Conservation (phyloP, 192 early-diverging fungal species). For the Backusella mclennaniae region DNA sequence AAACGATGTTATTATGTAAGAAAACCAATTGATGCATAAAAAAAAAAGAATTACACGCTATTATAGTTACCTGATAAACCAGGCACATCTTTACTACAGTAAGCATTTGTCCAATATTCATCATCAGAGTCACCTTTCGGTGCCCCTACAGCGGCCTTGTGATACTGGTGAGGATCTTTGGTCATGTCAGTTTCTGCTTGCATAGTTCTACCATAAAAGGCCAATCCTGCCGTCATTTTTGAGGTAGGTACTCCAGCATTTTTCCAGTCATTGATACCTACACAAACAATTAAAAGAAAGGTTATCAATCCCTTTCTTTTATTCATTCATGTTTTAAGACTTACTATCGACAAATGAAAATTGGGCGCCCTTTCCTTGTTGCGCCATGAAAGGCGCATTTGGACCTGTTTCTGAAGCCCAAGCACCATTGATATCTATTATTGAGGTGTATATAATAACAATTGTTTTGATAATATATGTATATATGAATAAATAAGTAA, state of each 20-base stretch:
- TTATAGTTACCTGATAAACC: slow-evolving; percentile 38
- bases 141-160: slow-evolving; percentile 33
- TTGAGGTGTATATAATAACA: background rate
- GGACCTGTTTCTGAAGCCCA: slow-evolving; percentile 62
- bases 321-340: background rate
- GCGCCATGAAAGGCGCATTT: slow-evolving; percentile 54
- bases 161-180: slow-evolving; percentile 36
- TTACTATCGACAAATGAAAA: slow-evolving; percentile 41
- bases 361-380: slow-evolving; percentile 31
- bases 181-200: slow-evolving; percentile 40
- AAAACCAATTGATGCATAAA: background rate
- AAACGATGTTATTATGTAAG: background rate
- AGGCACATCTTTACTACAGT: slow-evolving; percentile 40
- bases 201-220: slow-evolving; percentile 63
- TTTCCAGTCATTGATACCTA: slow-evolving; percentile 51
- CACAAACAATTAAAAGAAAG: background rate
- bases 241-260: slow-evolving; percentile 56
- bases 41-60: slow-evolving; percentile 19
- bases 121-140: slow-evolving; percentile 61
- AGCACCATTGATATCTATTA: slow-evolving; percentile 44
- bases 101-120: slow-evolving; percentile 42
- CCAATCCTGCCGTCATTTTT: slow-evolving; percentile 58
- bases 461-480: background rate
- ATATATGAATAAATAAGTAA: background rate
- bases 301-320: background rate